Base-by-base conservation (phyloP, 495 filamentous ascomycete species). In the Margaritispora aquatica region DNA sequence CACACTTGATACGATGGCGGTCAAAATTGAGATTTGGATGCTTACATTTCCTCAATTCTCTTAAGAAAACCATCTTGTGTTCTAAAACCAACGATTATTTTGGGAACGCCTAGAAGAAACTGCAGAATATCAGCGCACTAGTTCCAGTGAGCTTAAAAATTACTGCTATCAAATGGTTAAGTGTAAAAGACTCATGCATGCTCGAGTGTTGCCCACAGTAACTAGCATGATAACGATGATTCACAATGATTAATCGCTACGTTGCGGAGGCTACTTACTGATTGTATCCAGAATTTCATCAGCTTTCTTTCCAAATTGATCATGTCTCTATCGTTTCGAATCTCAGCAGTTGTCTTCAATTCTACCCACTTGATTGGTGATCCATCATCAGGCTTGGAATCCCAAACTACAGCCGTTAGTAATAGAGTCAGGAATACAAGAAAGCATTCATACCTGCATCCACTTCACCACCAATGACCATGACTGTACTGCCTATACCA, bases 231-330 rank as follows among this genome's bases (percentile, higher is more conserved):
- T n/a, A n/a, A n/a, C n/a, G n/a, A n/a, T n/a, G n/a, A n/a, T n/a
- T n/a, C n/a, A n/a, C n/a, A n/a, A n/a, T n/a, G n/a, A n/a, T n/a
- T n/a, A n/a, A n/a, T n/a, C n/a, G n/a, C n/a, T n/a, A n/a, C n/a
- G n/a, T n/a, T n/a, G n/a, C n/a, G n/a, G n/a, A n/a, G n/a, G n/a
- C n/a, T n/a, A n/a, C n/a, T n/a, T n/a, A n/a, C n/a, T 1, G 90
- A 96, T 63, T 99, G 94, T 19, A 90, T 87, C 94, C 94, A 99
- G 74, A 90, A 96, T 60, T 92, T 95, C 62, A 96, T 77, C 34
- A 97, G 77, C 69, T 97, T 97, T 11, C 88, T 80, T 71, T 99
- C 89, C 64, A 88, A 96, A 54, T 85, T 88, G 19, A 86, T 59
- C 70, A 82, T 76, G 60, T 90, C 87, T 31, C 82, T 79, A 1